phyloP scores from a whole-genome alignment of 2,329 filamentous ascomycete species.

The Penicillium sp. region DNA sequence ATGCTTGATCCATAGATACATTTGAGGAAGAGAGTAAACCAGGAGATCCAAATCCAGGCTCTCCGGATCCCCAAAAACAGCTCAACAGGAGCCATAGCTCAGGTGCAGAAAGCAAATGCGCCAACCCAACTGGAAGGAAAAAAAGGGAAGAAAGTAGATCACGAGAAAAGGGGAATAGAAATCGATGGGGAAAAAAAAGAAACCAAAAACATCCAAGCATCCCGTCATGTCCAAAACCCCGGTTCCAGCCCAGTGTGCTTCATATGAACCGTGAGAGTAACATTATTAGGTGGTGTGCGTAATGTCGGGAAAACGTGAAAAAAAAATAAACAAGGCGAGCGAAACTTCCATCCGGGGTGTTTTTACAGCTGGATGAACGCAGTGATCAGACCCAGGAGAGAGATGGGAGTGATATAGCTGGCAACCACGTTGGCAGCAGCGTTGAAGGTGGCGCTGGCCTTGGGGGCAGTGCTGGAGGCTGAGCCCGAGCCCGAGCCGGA shows the following conservation, averaged over 20 bases:
- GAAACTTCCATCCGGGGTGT: neutral
- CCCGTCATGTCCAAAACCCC: constrained; percentile 18
- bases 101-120: neutral
- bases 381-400: constrained; percentile 28
- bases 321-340: neutral
- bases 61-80: neutral
- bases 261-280: constrained; percentile 14
- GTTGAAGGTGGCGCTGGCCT: constrained; percentile 17
- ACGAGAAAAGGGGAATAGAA: constrained; percentile 4
- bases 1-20: constrained; percentile 1
- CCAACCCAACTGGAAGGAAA: neutral
- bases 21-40: neutral
- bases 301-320: constrained; percentile 1
- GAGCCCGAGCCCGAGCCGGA: constrained; percentile 18
- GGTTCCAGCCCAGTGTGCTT: constrained; percentile 30
- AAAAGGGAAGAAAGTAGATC: constrained; percentile 1
- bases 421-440: constrained; percentile 26
- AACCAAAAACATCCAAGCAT: constrained; percentile 7
- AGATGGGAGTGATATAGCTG: constrained; percentile 26
- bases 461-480: constrained; percentile 10
- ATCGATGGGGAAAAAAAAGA: constrained; percentile 3
- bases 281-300: constrained; percentile 14
- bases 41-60: neutral
- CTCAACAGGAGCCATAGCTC: neutral
- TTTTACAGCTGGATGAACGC: constrained; percentile 36